Percentiles rank a stretch among this genome's conserved stretches.
These are phyloP conservation scores for Fagopyrum homotropicum DNA, from an alignment of 148 eudicot genomes.

Conservation along the genomic window DNA sequence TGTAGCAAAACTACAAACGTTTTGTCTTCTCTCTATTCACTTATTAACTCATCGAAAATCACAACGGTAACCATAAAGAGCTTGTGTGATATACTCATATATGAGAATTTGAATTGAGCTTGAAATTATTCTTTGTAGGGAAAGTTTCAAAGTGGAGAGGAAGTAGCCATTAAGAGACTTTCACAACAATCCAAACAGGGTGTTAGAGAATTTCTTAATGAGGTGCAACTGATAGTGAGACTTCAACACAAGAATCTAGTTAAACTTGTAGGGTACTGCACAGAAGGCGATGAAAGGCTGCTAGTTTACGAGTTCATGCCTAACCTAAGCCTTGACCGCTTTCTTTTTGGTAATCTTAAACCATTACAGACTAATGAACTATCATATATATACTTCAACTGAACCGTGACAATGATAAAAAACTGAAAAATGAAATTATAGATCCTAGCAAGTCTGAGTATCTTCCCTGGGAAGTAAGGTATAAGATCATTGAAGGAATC, in stretches of 20 bases:
- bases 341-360: constrained; percentile 30
- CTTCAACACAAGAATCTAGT: constrained; percentile 55
- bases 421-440: neutral
- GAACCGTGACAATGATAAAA: neutral
- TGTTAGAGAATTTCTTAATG: constrained; percentile 43
- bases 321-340: constrained; percentile 36
- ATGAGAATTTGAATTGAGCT: too few relatives aligned
- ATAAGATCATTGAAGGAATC: constrained; percentile 8
- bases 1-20: too few relatives aligned
- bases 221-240: constrained; percentile 40
- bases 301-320: constrained; percentile 48
- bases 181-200: constrained; percentile 43
- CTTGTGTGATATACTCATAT: neutral
- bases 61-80: too few relatives aligned
- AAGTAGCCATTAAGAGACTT: constrained; percentile 47
- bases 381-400: neutral
- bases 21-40: too few relatives aligned
- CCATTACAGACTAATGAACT: neutral
- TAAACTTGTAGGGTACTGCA: constrained; percentile 44
- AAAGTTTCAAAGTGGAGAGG: constrained; percentile 22
- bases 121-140: constrained; percentile 18
- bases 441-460: neutral
- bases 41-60: too few relatives aligned
- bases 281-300: constrained; percentile 38
- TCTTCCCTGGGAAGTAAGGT: neutral